Evolutionary conservation across 352 stramenopile genomes (phyloP), one percentile per base, ranked within the genome.

Genomic region (Phytophthora pini): DNA sequence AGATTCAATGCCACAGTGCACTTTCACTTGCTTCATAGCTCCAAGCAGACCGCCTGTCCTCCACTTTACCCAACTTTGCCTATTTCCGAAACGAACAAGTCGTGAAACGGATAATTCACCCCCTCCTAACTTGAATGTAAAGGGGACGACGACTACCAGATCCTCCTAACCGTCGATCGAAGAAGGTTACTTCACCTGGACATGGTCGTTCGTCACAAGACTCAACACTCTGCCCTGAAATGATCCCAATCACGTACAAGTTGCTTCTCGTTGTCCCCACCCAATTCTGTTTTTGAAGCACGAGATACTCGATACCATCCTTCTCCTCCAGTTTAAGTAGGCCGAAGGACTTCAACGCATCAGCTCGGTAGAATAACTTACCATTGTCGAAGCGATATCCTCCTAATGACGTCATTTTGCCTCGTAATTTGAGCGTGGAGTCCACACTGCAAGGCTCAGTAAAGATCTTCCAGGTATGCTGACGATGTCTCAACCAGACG

Each of bases 241-340:
- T 41, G 7, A 45, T 43, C 7, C 63, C 68, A 46, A 76, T 64
- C 13, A 70, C 40, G 44, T 70, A 55, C 27, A 76, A 55, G 40
- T 73, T 67, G 13, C 63, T 46, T 5, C 24, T 44, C 1, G 12
- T 49, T 5, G 46, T 61, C 1, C 26, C 40, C 11, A 70, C 11
- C 63, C 68, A 76, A 60, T 68, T 50, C 12, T 67, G 48, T 13
- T 71, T 71, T 20, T 52, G 56, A 3, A 67, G 46, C 6, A 67
- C 49, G 4, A 76, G 63, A 39, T 60, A 72, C 22, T 72, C 68
- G 0, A 34, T 55, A 15, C 50, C 57, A 12, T 59, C 48, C 20
- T 62, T 61, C 12, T 63, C 52, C 32, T 52, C 36, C 29, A 56
- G 20, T 50, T 63, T 62, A 13, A 76, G 29, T 41, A 76, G 12